Conservation (phyloP, 352 stramenopile species). For the Bremia lactucae region DNA sequence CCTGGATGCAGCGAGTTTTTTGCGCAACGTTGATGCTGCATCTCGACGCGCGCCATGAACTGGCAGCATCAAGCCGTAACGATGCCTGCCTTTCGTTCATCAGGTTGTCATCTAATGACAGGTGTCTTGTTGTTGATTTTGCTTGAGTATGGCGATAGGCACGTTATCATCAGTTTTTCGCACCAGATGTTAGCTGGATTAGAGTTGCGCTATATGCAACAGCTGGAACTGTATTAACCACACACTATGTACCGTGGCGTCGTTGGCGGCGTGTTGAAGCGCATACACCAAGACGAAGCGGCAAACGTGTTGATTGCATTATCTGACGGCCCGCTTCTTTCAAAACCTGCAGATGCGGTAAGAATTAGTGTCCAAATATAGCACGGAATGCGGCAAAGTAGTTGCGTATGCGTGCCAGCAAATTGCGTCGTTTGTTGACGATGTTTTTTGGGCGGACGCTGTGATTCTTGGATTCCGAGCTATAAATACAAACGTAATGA, state of each 20-base stretch:
- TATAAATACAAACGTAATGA: slow-evolving; percentile 84
- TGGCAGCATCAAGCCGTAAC: too few species aligned
- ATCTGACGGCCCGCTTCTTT: slow-evolving; percentile 58
- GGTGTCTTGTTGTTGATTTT: slow-evolving; percentile 26
- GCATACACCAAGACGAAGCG: slow-evolving; percentile 1
- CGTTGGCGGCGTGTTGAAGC: slow-evolving; percentile 7
- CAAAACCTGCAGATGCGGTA: slow-evolving; percentile 60
- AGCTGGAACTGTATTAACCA: slow-evolving; percentile 11
- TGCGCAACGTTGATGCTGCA: background rate
- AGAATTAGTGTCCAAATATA: slow-evolving; percentile 28
- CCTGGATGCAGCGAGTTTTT: background rate
- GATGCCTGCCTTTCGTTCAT: too few species aligned
- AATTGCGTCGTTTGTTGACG: slow-evolving; percentile 57
- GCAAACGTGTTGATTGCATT: slow-evolving; percentile 63
- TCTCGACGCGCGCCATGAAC: slow-evolving; percentile 7
- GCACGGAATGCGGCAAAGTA: slow-evolving; percentile 20
- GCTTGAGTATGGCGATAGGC: slow-evolving; percentile 20
- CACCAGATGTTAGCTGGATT: slow-evolving; percentile 29
- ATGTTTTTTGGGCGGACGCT: slow-evolving; percentile 77
- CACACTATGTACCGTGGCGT: slow-evolving; percentile 10
- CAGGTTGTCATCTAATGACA: too few species aligned
- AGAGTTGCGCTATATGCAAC: slow-evolving; percentile 16
- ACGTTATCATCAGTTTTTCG: slow-evolving; percentile 30
- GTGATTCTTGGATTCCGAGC: slow-evolving; percentile 78
- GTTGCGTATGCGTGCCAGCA: slow-evolving; percentile 42